phyloP scores from a whole-genome alignment of 148 eudicot genomes.

The Euryodendron excelsum region DNA sequence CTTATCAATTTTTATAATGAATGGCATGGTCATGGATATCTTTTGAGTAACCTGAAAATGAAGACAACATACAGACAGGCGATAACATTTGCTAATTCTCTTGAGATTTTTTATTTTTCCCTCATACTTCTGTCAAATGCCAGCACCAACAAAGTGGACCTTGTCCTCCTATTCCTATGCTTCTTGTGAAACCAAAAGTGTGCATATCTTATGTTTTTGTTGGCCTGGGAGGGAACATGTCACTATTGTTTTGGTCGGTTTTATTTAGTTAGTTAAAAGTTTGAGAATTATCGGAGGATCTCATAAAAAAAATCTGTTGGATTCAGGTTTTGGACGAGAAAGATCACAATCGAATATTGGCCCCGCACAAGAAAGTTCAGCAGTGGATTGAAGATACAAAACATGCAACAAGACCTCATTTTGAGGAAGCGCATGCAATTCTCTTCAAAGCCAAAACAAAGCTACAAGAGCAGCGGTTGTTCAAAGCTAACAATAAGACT shows the following conservation, averaged over 20 bases:
- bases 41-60: background rate
- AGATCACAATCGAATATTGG: constrained; percentile 54
- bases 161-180: no score
- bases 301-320: constrained; percentile 7
- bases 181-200: no score
- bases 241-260: background rate
- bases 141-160: no score
- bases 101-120: no score
- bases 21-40: background rate
- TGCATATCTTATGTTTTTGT: background rate
- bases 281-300: background rate
- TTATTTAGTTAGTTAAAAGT: background rate
- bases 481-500: background rate
- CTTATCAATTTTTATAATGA: no score
- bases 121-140: no score
- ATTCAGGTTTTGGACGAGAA: constrained; percentile 54
- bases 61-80: no score
- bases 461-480: constrained; percentile 33
- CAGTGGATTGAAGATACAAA: constrained; percentile 78
- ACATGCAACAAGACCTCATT: constrained; percentile 68
- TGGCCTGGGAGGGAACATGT: background rate
- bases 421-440: constrained; percentile 62
- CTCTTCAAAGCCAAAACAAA: constrained; percentile 47
- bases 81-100: no score
- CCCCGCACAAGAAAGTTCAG: constrained; percentile 68